These are phyloP conservation scores for Globisporangium perplexum DNA, from an alignment of 352 stramenopile genomes.

Conservation along the genomic window DNA sequence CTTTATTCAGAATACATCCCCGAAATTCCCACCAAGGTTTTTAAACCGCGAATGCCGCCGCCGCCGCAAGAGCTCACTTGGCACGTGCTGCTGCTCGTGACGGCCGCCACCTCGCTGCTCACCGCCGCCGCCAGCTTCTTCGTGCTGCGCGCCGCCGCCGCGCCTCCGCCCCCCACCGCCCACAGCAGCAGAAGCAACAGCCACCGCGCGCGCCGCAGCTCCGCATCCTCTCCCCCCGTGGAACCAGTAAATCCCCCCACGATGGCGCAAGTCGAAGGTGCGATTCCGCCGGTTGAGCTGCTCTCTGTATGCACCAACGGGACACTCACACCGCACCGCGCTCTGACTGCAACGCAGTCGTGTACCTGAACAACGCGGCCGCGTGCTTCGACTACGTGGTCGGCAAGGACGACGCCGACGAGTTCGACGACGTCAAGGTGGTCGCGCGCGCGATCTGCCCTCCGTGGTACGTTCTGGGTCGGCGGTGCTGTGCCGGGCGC, in stretches of 20 bases:
- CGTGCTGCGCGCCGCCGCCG: constrained; percentile 22
- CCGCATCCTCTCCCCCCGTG: no score
- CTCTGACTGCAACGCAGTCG: no score
- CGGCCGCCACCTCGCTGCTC: constrained; percentile 51
- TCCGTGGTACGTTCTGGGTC: constrained; percentile 31
- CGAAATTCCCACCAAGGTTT: no score
- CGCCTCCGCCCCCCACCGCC: constrained; percentile 12
- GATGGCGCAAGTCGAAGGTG: constrained; percentile 9
- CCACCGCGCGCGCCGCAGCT: background rate
- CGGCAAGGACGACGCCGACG: constrained; percentile 48
- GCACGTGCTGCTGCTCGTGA: constrained; percentile 43
- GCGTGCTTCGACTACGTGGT: constrained; percentile 69
- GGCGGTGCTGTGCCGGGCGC: no score
- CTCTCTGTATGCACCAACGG: background rate
- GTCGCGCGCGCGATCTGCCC: constrained; percentile 63
- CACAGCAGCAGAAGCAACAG: background rate
- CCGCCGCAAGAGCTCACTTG: constrained; percentile 31
- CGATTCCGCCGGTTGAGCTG: background rate
- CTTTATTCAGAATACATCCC: no score
- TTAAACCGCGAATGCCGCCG: background rate
- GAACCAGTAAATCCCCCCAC: background rate
- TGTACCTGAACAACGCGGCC: constrained; percentile 79
- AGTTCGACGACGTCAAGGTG: constrained; percentile 80
- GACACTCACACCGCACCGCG: no score
- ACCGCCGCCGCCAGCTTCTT: constrained; percentile 44